phyloP scores from a whole-genome alignment of 2,329 filamentous ascomycete species.

The Penicillium sp. region DNA sequence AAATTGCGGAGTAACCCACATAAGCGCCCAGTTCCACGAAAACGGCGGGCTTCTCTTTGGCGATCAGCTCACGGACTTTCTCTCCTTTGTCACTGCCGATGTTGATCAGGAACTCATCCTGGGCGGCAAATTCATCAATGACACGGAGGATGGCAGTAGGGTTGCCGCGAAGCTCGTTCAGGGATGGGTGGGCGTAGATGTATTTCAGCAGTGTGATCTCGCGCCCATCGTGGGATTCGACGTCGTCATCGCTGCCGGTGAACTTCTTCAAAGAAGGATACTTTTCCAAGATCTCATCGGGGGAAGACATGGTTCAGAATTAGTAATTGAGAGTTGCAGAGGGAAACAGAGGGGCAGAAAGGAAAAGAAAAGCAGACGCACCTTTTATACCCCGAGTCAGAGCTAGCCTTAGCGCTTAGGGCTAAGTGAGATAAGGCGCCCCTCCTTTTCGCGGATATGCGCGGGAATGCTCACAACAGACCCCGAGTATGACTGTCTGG shows the following conservation, averaged over 20 bases:
- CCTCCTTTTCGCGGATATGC: no score
- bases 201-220: constrained; percentile 11
- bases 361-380: no score
- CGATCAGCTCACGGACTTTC: constrained; percentile 8
- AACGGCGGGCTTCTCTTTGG: constrained; percentile 7
- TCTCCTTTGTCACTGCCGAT: constrained; percentile 11
- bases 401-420: no score
- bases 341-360: no score
- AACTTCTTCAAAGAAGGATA: constrained; percentile 8
- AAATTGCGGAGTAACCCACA: constrained; percentile 14
- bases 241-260: background rate
- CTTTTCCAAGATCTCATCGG: constrained; percentile 3
- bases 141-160: constrained; percentile 6
- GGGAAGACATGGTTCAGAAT: no score
- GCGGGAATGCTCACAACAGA: no score
- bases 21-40: constrained; percentile 14
- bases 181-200: constrained; percentile 12
- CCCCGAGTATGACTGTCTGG: no score
- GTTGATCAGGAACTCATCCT: constrained; percentile 16
- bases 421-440: no score
- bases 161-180: constrained; percentile 10
- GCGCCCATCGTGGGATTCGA: constrained; percentile 16
- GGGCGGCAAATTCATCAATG: constrained; percentile 15
- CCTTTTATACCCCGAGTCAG: no score
- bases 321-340: no score